Evolutionary conservation across 2,329 filamentous ascomycete genomes (phyloP), one percentile per base, ranked within the genome.

Genomic region (Botrytis medusae): DNA sequence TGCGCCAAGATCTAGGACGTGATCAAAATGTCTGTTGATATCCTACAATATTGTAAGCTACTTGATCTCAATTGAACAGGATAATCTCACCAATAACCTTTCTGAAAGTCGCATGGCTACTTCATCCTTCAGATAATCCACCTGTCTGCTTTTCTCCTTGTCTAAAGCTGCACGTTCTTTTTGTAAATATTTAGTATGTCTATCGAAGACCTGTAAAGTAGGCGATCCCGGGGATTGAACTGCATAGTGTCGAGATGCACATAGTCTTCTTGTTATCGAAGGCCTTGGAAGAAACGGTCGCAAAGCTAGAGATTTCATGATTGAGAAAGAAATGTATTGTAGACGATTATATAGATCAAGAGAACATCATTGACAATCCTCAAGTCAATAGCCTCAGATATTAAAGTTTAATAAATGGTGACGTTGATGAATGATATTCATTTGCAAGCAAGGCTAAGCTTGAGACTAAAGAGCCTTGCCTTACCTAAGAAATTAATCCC

Each of bases 61-160:
- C 14, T 46, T 68, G 32, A 69, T 60, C 51, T 48, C 51, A 60
- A 67, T 62, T 72, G 44, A 34, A 29, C 29, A 8, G 34, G 74
- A 74, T 73, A 77, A 63, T 64, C 82, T 71, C 84, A 95, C 92
- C 77, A 98, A 86, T 68, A 99, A 86, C 64, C 96, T 88, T 79
- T 98, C 95, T 79, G 93, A 93, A 40, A 99, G 85, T 68, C 96
- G 89, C 63, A 87, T 86, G 69, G 96, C 96, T 7, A 98, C 92
- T 82, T 98, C 95, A 81, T 98, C 94, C 81, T 95, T 94, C 72
- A 99, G 85, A 81, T 98, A 98, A 84, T 98, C 96, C 37, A 94
- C 92, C 79, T 93, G 88, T 25, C 95, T 88, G 81, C 94, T 94
- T 76, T 87, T 83, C 76, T 93, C 89, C 16, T 88, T 84, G 80